These are phyloP conservation scores for Cutaneotrichosporon sp. DNA, from an alignment of 1,284 basidiomycete genomes.

Conservation along the genomic window DNA sequence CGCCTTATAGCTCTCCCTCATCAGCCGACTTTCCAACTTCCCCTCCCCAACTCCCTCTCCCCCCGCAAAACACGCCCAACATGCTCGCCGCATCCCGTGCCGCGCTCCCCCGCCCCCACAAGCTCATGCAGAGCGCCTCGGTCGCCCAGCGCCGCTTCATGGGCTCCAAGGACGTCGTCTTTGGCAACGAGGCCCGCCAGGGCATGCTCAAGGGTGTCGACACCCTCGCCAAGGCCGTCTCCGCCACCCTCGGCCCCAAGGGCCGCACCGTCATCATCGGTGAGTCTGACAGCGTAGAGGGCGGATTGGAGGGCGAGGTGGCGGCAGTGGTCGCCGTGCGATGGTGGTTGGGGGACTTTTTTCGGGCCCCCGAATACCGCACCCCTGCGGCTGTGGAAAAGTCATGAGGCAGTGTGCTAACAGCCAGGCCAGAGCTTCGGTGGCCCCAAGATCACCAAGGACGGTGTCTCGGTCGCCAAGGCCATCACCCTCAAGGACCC, in stretches of 20 bases:
- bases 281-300: slow-evolving; percentile 22
- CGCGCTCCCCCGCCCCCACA: slow-evolving; percentile 56
- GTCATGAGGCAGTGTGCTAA: not conserved
- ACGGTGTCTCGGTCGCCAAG: slow-evolving; percentile 98
- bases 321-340: not conserved
- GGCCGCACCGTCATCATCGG: slow-evolving; percentile 99
- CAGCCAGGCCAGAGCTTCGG: slow-evolving; percentile 76
- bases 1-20: not conserved
- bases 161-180: slow-evolving; percentile 92
- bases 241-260: slow-evolving; percentile 95
- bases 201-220: slow-evolving; percentile 95
- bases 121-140: slow-evolving; percentile 55
- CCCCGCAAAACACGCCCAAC: slow-evolving; percentile 21
- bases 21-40: slow-evolving; percentile 10
- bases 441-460: slow-evolving; percentile 97
- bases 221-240: slow-evolving; percentile 91
- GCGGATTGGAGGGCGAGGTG: not conserved
- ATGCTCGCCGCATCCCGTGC: slow-evolving; percentile 45
- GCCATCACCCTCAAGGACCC: slow-evolving; percentile 93
- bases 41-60: slow-evolving; percentile 1
- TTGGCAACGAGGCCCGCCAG: slow-evolving; percentile 92
- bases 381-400: not conserved
- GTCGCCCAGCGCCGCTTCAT: slow-evolving; percentile 57
- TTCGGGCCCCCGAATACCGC: not conserved
- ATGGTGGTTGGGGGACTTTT: not conserved